Evolutionary conservation across 805 yeast species (phyloP).

Genomic region (Schizosaccharomyces osmophilus): DNA sequence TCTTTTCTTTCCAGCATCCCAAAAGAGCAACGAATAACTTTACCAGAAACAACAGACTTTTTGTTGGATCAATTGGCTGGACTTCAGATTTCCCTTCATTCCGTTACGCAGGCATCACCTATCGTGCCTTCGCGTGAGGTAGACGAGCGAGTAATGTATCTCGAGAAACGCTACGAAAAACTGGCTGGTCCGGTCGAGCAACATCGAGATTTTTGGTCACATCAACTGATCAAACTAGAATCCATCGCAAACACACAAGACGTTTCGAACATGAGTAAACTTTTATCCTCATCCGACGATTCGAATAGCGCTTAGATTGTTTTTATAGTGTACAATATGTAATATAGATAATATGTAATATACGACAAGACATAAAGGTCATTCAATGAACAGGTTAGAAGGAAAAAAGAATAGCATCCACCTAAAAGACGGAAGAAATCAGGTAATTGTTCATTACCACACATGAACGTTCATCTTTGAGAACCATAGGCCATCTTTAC

Average conservation of each 20-base stretch:
- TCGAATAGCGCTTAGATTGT: too few relatives aligned
- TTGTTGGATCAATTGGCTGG: background rate
- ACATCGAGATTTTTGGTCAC: background rate
- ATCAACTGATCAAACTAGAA: background rate
- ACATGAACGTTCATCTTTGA: background rate
- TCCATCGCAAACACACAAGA: background rate
- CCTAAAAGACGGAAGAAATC: too few relatives aligned
- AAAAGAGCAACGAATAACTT: background rate
- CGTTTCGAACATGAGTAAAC: background rate
- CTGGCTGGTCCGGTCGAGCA: background rate
- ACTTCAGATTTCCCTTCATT: background rate
- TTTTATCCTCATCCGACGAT: background rate
- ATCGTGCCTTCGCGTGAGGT: background rate
- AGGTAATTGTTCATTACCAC: too few relatives aligned
- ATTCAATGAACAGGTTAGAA: too few relatives aligned
- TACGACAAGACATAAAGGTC: too few relatives aligned
- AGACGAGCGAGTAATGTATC: background rate
- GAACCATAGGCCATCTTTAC: background rate
- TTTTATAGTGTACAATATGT: too few relatives aligned
- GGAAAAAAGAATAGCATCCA: too few relatives aligned
- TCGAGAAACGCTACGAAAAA: background rate
- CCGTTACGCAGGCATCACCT: background rate
- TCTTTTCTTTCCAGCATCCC: background rate
- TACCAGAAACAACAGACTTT: constrained; percentile 1
- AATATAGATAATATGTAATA: too few relatives aligned